Percentiles rank a stretch among this genome's conserved stretches.
Evolutionary conservation across 768 basidiomycete species (phyloP).

Genomic region (Podaxis rugospora): DNA sequence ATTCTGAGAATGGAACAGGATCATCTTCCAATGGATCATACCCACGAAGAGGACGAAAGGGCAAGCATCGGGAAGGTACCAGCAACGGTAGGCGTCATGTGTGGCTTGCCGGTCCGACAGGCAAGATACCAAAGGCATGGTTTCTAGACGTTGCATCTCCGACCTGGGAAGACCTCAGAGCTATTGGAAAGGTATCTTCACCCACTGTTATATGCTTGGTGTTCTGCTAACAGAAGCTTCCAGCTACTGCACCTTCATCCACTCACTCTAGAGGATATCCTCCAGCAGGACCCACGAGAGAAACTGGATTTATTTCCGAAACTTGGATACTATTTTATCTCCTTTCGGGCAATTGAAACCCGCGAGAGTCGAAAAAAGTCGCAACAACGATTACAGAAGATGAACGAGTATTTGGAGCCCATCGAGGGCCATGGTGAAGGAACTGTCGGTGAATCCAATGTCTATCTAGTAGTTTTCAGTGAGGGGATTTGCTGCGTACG

Average conservation of each 20-base stretch:
- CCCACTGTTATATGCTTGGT: background rate
- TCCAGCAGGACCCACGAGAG: slow-evolving; percentile 88
- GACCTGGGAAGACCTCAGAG: slow-evolving; percentile 82
- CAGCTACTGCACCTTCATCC: slow-evolving; percentile 88
- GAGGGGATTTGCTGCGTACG: slow-evolving; percentile 80
- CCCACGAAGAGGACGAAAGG: slow-evolving; percentile 34
- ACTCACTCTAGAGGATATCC: slow-evolving; percentile 87
- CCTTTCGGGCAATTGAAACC: slow-evolving; percentile 78
- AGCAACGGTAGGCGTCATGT: slow-evolving; percentile 1
- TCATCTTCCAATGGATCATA: slow-evolving; percentile 6
- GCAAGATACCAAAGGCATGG: slow-evolving; percentile 57
- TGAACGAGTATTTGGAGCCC: slow-evolving; percentile 19
- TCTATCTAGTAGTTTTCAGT: slow-evolving; percentile 87
- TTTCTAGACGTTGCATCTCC: slow-evolving; percentile 90
- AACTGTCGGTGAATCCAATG: slow-evolving; percentile 67
- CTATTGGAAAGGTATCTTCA: slow-evolving; percentile 71
- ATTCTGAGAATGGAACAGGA: background rate
- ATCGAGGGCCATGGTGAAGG: slow-evolving; percentile 30
- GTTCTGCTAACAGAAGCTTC: background rate
- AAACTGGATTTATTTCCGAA: slow-evolving; percentile 85
- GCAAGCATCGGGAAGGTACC: slow-evolving; percentile 36
- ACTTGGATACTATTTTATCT: slow-evolving; percentile 90
- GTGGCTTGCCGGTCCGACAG: background rate
- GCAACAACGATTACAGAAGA: slow-evolving; percentile 26
- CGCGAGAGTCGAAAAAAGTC: slow-evolving; percentile 36